These are phyloP conservation scores for Colletotrichum ledebouriae DNA, from an alignment of 2,329 filamentous ascomycete species.

Conservation along the genomic window DNA sequence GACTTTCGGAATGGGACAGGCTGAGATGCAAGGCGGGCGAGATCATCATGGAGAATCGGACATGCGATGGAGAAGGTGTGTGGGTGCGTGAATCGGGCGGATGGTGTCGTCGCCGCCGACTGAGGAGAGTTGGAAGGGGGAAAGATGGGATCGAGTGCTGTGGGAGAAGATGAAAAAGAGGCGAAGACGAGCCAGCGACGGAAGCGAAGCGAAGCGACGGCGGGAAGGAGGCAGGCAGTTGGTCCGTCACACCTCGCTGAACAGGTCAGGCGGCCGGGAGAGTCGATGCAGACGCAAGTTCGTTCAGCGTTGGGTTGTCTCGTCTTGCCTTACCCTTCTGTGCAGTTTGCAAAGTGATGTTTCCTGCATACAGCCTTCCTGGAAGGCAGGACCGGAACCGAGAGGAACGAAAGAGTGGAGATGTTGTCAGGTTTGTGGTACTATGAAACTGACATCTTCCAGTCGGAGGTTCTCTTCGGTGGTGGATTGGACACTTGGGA, in stretches of 20 bases:
- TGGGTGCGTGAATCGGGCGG: slow-evolving; percentile 10
- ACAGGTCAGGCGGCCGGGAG: slow-evolving; percentile 27
- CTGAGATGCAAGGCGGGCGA: slow-evolving; percentile 34
- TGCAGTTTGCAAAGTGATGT: slow-evolving; percentile 9
- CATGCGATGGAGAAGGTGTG: slow-evolving; percentile 37
- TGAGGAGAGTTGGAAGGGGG: not conserved
- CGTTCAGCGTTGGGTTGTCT: slow-evolving; percentile 1
- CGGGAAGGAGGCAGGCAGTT: slow-evolving; percentile 20
- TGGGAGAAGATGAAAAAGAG: not conserved
- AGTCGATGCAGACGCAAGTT: slow-evolving; percentile 16
- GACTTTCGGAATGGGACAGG: slow-evolving; percentile 36
- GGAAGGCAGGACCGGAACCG: slow-evolving; percentile 6
- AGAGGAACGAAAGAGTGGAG: slow-evolving; percentile 31
- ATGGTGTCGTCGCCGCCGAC: slow-evolving; percentile 12
- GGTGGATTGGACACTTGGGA: slow-evolving; percentile 30
- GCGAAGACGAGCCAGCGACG: slow-evolving; percentile 26
- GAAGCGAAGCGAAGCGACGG: slow-evolving; percentile 23
- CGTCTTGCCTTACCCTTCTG: not conserved
- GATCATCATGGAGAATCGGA: slow-evolving; percentile 40
- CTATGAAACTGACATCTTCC: slow-evolving; percentile 41
- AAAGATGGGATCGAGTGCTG: slow-evolving; percentile 8
- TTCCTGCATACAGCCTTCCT: slow-evolving; percentile 6
- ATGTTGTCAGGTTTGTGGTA: slow-evolving; percentile 41
- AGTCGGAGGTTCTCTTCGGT: slow-evolving; percentile 36
- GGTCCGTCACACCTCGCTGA: slow-evolving; percentile 32